Percentiles rank a stretch among this genome's conserved stretches.
Conservation (phyloP, 1,284 basidiomycete genomes). For the Ustilago sp. region DNA sequence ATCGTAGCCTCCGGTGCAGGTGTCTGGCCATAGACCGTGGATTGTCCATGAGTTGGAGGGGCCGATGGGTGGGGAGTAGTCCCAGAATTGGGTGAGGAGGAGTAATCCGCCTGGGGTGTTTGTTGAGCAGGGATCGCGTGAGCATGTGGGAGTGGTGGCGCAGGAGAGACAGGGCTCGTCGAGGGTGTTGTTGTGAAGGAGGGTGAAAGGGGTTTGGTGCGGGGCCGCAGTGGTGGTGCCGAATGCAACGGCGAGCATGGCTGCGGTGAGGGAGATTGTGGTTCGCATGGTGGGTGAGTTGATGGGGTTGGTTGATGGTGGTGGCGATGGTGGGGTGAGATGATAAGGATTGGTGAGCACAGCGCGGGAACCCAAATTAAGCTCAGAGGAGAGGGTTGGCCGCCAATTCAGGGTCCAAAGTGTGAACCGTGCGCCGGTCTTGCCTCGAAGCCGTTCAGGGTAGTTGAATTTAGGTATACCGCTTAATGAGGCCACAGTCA, state of each 20-base stretch:
- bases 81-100: slow-evolving; percentile 56
- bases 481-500: too few relatives aligned
- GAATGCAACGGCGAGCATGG: slow-evolving; percentile 1
- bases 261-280: neutral
- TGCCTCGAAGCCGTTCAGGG: neutral
- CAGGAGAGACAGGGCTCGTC: slow-evolving; percentile 36
- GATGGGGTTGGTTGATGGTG: neutral
- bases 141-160: slow-evolving; percentile 19
- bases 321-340: neutral
- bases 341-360: neutral
- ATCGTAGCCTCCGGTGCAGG: slow-evolving; percentile 46
- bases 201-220: slow-evolving; percentile 16
- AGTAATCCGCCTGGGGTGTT: slow-evolving; percentile 56
- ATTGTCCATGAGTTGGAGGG: slow-evolving; percentile 52
- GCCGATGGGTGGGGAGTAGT: slow-evolving; percentile 51
- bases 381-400: neutral
- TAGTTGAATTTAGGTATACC: too few relatives aligned
- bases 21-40: slow-evolving; percentile 57
- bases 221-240: slow-evolving; percentile 11
- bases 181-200: neutral
- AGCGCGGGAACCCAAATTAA: slow-evolving; percentile 1
- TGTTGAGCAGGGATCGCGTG: slow-evolving; percentile 39
- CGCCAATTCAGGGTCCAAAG: slow-evolving; percentile 10
- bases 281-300: slow-evolving; percentile 10
- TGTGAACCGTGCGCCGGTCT: neutral